These are phyloP conservation scores for Phytophthora chlamydospora DNA, from an alignment of 352 stramenopile species.

Conservation along the genomic window DNA sequence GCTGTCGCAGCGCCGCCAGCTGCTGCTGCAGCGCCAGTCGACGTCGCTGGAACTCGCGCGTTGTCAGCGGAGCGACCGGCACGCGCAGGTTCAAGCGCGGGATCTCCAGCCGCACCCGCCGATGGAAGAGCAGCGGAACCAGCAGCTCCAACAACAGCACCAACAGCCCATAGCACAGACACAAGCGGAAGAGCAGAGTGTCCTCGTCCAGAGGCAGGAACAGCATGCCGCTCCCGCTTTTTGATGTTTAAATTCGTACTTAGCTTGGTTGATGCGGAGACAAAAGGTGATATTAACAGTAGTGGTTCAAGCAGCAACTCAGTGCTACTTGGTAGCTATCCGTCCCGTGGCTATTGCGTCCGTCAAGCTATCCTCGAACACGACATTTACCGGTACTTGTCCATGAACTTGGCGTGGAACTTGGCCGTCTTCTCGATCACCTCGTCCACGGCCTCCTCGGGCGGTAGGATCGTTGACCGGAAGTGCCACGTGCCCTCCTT, in stretches of 20 bases:
- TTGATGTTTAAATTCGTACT: not conserved
- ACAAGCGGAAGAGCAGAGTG: constrained; percentile 55
- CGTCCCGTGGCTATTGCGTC: constrained; percentile 1
- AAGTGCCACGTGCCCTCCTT: constrained; percentile 97
- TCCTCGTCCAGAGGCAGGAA: constrained; percentile 61
- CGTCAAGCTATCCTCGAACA: constrained; percentile 1
- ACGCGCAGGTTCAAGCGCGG: constrained; percentile 32
- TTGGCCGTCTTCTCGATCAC: constrained; percentile 95
- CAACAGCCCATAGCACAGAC: constrained; percentile 60
- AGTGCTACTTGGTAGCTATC: not conserved
- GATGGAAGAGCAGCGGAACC: constrained; percentile 57
- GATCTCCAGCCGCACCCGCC: constrained; percentile 56
- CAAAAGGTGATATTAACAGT: not conserved
- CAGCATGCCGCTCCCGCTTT: constrained; percentile 31
- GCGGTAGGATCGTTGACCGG: constrained; percentile 98
- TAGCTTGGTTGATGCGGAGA: no score
- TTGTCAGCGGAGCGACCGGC: constrained; percentile 33
- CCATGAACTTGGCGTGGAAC: constrained; percentile 97
- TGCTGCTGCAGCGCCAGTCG: constrained; percentile 46
- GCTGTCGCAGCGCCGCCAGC: constrained; percentile 44
- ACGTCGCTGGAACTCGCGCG: constrained; percentile 48
- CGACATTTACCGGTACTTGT: constrained; percentile 86
- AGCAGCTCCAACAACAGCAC: constrained; percentile 58
- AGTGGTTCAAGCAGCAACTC: not conserved
- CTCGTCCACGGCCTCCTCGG: constrained; percentile 94